Base-by-base conservation (phyloP, 1,284 basidiomycete species). In the Baeospora myosura region DNA sequence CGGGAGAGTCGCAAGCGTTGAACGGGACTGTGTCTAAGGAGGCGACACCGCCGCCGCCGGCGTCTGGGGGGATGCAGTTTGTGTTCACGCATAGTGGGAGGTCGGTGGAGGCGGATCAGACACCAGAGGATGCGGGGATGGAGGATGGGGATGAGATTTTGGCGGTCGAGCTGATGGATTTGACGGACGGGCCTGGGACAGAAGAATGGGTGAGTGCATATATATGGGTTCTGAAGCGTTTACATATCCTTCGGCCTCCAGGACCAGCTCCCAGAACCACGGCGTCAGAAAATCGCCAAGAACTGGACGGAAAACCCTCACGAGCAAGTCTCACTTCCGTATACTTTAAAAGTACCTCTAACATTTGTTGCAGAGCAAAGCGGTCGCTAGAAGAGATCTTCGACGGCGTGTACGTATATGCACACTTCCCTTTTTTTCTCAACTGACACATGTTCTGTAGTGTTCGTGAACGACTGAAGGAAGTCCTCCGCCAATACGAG, bases 61-160 rank as follows among this genome's bases (percentile, higher is more conserved):
- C 53, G 47, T 57, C 58, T 52, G 58, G 62, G 16, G 61, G 65
- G 38, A 73, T 79, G 71, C 79, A 83, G 58, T 90, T 89, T 59
- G 68, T 90, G 39, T 90, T 89, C 62, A 83, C 82, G 7, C 81
- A 87, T 54, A 77, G 81, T 44, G 88, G 88, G 17, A 68, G 82
- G 50, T 74, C 73, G 40, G 59, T 90, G 16, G 81, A 87, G 43
- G 70, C 77, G 14, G 82, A 88, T 34, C 76, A 80, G 57, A 88
- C 87, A 7, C 80, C 86, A n/a, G 87, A 89, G 58, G 86, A 89
- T 50, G 74, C 78, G 33, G 81, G 81, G 2, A 83, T 90, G 67
- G 86, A 89, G 52, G 82, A 88, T 52, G 78, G 79, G 5, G 88
- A 90, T 57, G 84, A 88, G 61, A 87, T 90, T 54, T 64, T 88